Percentiles rank a stretch among this genome's conserved stretches.
phyloP scores from a whole-genome alignment of 768 basidiomycete species.

The Lactarius trivialis region DNA sequence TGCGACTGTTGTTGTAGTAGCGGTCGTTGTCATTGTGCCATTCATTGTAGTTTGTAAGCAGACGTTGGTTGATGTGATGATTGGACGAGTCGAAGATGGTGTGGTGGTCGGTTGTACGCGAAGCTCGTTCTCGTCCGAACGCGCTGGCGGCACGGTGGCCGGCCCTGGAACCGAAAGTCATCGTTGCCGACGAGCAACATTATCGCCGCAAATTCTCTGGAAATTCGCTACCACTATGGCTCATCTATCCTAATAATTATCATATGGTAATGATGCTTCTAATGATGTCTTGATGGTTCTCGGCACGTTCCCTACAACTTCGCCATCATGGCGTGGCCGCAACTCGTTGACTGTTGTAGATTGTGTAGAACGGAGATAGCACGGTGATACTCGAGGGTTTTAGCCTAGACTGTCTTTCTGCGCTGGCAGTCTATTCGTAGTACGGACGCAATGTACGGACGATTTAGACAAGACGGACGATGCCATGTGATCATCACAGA shows the following conservation, averaged over 20 bases:
- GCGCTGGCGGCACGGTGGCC: slow-evolving; percentile 10
- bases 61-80: background rate
- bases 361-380: background rate
- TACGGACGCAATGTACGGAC: background rate
- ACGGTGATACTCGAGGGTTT: background rate
- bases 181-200: background rate
- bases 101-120: slow-evolving; percentile 6
- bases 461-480: too few relatives aligned
- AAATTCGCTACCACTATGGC: background rate
- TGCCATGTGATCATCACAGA: background rate
- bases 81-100: background rate
- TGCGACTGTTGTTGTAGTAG: slow-evolving; percentile 2
- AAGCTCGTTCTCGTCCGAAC: background rate
- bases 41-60: slow-evolving; percentile 3
- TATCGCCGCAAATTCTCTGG: background rate
- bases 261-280: background rate
- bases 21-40: slow-evolving; percentile 8
- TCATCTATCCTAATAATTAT: background rate
- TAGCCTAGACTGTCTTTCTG: background rate
- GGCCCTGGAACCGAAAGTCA: background rate
- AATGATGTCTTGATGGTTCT: background rate
- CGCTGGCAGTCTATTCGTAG: background rate
- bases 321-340: background rate
- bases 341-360: background rate
- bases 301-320: background rate